phyloP scores from a whole-genome alignment of 345 rosid species.

The Cardamine chenopodiifolia region DNA sequence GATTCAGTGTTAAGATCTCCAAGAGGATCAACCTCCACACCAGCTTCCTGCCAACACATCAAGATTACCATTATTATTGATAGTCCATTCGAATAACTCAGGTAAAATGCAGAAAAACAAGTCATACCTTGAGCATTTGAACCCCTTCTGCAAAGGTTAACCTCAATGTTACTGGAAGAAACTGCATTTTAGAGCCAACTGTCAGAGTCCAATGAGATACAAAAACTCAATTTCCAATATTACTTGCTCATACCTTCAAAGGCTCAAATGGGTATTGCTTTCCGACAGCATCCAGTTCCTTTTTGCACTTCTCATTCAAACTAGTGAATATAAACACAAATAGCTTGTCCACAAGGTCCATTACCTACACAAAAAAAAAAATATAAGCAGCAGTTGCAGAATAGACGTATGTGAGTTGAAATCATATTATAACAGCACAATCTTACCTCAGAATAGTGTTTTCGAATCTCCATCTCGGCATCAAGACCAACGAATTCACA shows the following conservation, averaged over 20 bases:
- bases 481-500: constrained; percentile 93
- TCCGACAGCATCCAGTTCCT: constrained; percentile 74
- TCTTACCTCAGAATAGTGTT: constrained; percentile 75
- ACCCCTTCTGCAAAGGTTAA: constrained; percentile 84
- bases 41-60: constrained; percentile 67
- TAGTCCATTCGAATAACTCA: background rate
- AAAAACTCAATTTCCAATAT: constrained; percentile 5
- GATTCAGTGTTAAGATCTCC: constrained; percentile 87
- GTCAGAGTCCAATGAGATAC: constrained; percentile 25
- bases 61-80: background rate
- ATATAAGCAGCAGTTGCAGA: background rate
- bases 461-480: constrained; percentile 81
- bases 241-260: constrained; percentile 56
- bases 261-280: constrained; percentile 83
- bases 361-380: constrained; percentile 52
- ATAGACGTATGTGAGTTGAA: constrained; percentile 3
- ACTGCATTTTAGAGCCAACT: constrained; percentile 53
- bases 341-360: constrained; percentile 75
- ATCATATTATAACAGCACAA: constrained; percentile 3
- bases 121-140: constrained; percentile 81
- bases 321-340: constrained; percentile 71
- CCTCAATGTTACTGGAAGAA: constrained; percentile 63
- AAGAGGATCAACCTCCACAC: constrained; percentile 81
- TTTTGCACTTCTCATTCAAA: constrained; percentile 63
- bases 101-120: background rate